Base-by-base conservation (phyloP, 2,329 filamentous ascomycete genomes). In the Fusarium piperis region DNA sequence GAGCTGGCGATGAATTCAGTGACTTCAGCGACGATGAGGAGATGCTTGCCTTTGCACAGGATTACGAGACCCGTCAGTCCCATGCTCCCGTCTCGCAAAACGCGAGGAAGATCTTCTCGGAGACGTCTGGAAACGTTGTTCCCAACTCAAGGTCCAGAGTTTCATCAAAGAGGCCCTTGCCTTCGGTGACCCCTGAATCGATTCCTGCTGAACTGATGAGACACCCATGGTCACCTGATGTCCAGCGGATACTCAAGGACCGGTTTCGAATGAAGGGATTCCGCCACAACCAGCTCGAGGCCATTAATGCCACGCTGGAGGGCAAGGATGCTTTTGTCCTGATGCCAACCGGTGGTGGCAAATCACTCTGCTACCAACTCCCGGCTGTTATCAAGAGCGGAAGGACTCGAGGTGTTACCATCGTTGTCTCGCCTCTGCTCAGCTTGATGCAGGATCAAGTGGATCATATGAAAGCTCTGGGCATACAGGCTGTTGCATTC, bases 381-480 rank as follows among this genome's bases (percentile, higher is more conserved):
- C 97, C 96, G 15, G 94, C 96, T 3, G 89, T 98, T 20, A 87
- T 99, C 33, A 89, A 87, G 53, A 92, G 90, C 51, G 96, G 96
- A 46, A 92, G 88, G 75, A 98, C 95, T 0, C 85, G 85, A 35
- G 97, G 96, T 4, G 91, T 99, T 26, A 98, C 95, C 0, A 88
- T 99, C 60, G 96, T 99, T 3, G 90, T 99, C n/a, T 98, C 95
- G 1, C 96, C 96, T 4, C 84, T 99, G 56, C 85, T 99, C 38
- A 98, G 95, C 84, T 84, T 99, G 76, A 99, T 99, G 96, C 92
- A 97, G 78, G 97, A 99, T 79, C 96, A 99, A 79, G 95, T 98
- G 6, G 87, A 92, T 35, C 95, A 98, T 79, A 86, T 98, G 73
- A 88, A 87, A 59, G 87, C 88, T 11, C 83, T 96, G 52, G 87